Evolutionary conservation across 805 yeast genomes (phyloP).

Genomic region (Kregervanrija delftensis): DNA sequence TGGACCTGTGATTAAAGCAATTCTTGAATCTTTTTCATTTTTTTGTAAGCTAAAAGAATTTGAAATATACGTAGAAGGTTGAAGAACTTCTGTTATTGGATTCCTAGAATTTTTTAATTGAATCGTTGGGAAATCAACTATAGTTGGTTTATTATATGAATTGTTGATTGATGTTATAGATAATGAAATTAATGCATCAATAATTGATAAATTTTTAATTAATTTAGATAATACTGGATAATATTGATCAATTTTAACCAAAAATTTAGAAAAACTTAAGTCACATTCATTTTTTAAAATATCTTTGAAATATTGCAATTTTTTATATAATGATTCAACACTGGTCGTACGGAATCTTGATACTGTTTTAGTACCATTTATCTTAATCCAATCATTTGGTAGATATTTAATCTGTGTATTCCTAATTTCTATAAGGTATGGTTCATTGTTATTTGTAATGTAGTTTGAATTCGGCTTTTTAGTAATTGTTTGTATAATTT

Average conservation of each 20-base stretch:
- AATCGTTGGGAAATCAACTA: slow-evolving; percentile 41
- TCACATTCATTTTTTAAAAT: slow-evolving; percentile 40
- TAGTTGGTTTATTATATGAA: slow-evolving; percentile 42
- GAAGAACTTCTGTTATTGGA: slow-evolving; percentile 25
- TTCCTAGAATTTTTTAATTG: slow-evolving; percentile 47
- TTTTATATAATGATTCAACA: slow-evolving; percentile 42
- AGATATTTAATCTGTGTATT: slow-evolving; percentile 47
- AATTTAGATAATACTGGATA: slow-evolving; percentile 35
- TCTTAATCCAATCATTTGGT: slow-evolving; percentile 74
- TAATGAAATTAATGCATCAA: slow-evolving; percentile 66
- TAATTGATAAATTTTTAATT: slow-evolving; percentile 40
- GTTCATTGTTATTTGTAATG: slow-evolving; percentile 52
- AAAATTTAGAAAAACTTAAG: slow-evolving; percentile 35
- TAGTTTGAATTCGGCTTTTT: slow-evolving; percentile 53
- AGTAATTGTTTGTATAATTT: slow-evolving; percentile 35
- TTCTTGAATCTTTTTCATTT: slow-evolving; percentile 37
- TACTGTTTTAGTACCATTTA: slow-evolving; percentile 60
- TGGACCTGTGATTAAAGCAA: slow-evolving; percentile 72
- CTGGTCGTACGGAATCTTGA: slow-evolving; percentile 69
- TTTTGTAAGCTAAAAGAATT: slow-evolving; percentile 49
- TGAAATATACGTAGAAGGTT: slow-evolving; percentile 44
- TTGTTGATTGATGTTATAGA: slow-evolving; percentile 49
- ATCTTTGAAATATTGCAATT: slow-evolving; percentile 56
- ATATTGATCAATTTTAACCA: slow-evolving; percentile 31
- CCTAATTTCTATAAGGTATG: slow-evolving; percentile 71